Evolutionary conservation across 2,329 filamentous ascomycete genomes (phyloP).

Genomic region (Cladosporium sp.): DNA sequence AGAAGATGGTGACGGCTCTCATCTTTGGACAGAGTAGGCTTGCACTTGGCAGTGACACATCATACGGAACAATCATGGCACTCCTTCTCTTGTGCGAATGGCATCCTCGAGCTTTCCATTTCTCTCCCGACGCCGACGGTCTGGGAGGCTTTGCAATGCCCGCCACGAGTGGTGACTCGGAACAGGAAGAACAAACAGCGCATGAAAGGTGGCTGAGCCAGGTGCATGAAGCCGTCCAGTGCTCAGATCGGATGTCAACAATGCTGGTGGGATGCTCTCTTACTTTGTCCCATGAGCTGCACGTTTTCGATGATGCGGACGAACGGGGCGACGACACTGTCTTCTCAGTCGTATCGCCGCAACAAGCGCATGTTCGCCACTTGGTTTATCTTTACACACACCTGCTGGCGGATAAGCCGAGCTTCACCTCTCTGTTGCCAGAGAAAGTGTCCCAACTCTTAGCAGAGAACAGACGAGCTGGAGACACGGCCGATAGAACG

Average conservation of each 20-base stretch:
- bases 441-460: background rate
- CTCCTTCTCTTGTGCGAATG: background rate
- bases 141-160: background rate
- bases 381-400: background rate
- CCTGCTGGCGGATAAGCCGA: background rate
- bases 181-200: background rate
- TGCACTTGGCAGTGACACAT: background rate
- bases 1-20: background rate
- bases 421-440: background rate
- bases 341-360: background rate
- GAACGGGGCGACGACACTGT: background rate
- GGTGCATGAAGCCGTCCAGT: background rate
- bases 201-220: background rate
- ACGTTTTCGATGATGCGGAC: background rate
- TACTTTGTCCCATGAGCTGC: background rate
- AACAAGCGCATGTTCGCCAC: background rate
- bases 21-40: background rate
- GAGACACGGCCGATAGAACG: background rate
- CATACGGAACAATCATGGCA: background rate
- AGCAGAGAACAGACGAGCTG: background rate
- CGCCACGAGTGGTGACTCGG: background rate
- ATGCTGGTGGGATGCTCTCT: background rate
- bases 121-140: background rate
- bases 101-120: background rate
- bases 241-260: background rate